Evolutionary conservation across 306 rosid species (phyloP).

Genomic region (Crotalaria pallida): DNA sequence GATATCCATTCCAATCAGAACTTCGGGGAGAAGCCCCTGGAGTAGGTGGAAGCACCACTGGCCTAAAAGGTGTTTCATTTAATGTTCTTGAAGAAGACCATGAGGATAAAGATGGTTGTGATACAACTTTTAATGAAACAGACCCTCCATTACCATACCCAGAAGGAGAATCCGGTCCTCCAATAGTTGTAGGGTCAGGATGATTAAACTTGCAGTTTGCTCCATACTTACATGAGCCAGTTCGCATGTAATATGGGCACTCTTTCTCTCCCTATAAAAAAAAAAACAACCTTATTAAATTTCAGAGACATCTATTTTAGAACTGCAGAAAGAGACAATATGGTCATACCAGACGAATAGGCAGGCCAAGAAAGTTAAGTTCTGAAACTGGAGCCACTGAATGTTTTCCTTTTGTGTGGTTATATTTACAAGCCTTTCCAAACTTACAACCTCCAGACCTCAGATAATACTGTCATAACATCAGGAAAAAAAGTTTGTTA

Average conservation of each 20-base stretch:
- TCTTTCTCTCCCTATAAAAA: slow-evolving; percentile 72
- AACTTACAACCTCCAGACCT: slow-evolving; percentile 86
- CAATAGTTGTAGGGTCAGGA: slow-evolving; percentile 82
- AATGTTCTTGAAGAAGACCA: slow-evolving; percentile 65
- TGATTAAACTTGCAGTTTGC: slow-evolving; percentile 89
- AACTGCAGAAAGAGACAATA: slow-evolving; percentile 7
- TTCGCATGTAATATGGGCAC: slow-evolving; percentile 91
- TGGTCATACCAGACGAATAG: slow-evolving; percentile 72
- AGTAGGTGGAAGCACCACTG: slow-evolving; percentile 56
- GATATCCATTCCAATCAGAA: slow-evolving; percentile 82
- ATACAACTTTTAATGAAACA: slow-evolving; percentile 43
- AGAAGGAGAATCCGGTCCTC: slow-evolving; percentile 50
- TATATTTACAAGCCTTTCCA: slow-evolving; percentile 78
- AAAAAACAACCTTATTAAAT: slow-evolving; percentile 13
- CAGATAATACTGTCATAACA: slow-evolving; percentile 67
- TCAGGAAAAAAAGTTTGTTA: slow-evolving; percentile 17
- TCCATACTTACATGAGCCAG: slow-evolving; percentile 94
- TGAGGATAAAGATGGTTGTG: slow-evolving; percentile 46
- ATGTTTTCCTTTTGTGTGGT: slow-evolving; percentile 50
- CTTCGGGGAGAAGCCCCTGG: slow-evolving; percentile 51
- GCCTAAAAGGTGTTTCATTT: slow-evolving; percentile 64
- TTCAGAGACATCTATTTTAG: slow-evolving; percentile 11
- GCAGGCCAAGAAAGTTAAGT: slow-evolving; percentile 83
- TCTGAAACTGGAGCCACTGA: slow-evolving; percentile 37
- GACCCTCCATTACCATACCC: slow-evolving; percentile 57